Percentiles rank a stretch among this genome's conserved stretches.
phyloP scores from a whole-genome alignment of 257 asterid species.

The Perilla frutescens region DNA sequence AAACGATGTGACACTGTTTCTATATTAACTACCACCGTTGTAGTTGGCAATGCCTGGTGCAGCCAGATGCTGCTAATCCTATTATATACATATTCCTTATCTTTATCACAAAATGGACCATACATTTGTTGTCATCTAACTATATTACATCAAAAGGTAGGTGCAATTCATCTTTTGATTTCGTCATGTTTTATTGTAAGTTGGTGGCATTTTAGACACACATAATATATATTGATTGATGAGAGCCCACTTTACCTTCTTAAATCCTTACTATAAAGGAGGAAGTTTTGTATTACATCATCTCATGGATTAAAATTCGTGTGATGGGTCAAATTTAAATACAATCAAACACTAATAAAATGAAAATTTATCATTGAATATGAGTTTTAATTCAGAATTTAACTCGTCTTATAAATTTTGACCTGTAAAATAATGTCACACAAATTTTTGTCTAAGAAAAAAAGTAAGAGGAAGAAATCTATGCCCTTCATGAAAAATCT shows the following conservation, averaged over 20 bases:
- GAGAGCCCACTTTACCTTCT: not conserved
- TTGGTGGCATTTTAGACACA: not conserved
- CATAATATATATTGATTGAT: not conserved
- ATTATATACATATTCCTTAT: not conserved
- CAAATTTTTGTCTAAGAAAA: too few species aligned
- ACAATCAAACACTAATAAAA: too few species aligned
- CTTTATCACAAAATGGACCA: slow-evolving; percentile 10
- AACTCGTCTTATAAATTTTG: too few species aligned
- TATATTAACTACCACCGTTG: not conserved
- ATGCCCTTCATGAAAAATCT: too few species aligned
- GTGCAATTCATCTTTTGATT: not conserved
- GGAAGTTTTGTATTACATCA: too few species aligned
- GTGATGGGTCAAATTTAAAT: too few species aligned
- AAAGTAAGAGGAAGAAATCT: too few species aligned
- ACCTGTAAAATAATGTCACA: too few species aligned
- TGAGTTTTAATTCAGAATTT: too few species aligned
- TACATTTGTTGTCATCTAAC: slow-evolving; percentile 24
- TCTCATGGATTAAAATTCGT: too few species aligned
- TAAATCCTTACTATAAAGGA: not conserved
- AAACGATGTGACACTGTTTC: not conserved
- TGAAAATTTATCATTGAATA: too few species aligned
- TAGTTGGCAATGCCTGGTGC: slow-evolving; percentile 24
- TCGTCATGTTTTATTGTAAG: not conserved
- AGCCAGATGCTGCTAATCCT: slow-evolving; percentile 23
- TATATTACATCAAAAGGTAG: not conserved